phyloP scores from a whole-genome alignment of 345 rosid genomes.

The thale cress (Arabidopsis thaliana) region DNA sequence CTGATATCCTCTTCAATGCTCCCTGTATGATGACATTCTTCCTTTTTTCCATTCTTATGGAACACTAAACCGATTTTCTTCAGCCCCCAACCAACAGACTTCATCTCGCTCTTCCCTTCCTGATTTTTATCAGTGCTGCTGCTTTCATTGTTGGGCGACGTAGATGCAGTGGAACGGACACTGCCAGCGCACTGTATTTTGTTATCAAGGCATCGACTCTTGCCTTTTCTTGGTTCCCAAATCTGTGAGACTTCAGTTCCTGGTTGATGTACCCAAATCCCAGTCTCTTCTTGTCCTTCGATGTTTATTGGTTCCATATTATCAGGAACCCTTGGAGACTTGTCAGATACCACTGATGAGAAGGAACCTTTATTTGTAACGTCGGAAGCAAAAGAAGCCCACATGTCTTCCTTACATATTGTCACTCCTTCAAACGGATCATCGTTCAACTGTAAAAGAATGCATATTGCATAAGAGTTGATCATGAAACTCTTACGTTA shows the following conservation, averaged over 20 bases:
- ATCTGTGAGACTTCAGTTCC: constrained; percentile 74
- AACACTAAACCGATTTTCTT: constrained; percentile 57
- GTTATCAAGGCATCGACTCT: constrained; percentile 56
- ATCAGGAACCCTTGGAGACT: constrained; percentile 59
- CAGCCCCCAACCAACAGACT: constrained; percentile 55
- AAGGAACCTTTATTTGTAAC: constrained; percentile 48
- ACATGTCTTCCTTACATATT: constrained; percentile 51
- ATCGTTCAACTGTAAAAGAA: constrained; percentile 47
- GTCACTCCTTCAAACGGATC: constrained; percentile 46
- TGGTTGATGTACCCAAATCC: constrained; percentile 87
- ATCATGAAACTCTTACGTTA: neutral
- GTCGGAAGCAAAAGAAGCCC: constrained; percentile 49
- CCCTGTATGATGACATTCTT: constrained; percentile 43
- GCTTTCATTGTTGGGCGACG: constrained; percentile 51
- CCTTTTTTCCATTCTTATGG: constrained; percentile 55
- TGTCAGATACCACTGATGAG: constrained; percentile 55
- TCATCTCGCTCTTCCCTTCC: constrained; percentile 49
- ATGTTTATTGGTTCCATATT: constrained; percentile 76
- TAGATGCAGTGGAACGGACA: constrained; percentile 44
- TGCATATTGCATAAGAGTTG: constrained; percentile 24
- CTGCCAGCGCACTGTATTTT: constrained; percentile 44
- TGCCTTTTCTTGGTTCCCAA: constrained; percentile 93
- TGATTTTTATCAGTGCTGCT: constrained; percentile 56
- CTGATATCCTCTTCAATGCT: constrained; percentile 49
- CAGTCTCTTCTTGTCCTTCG: constrained; percentile 76